phyloP scores from a whole-genome alignment of 805 yeast genomes.

The Myxozyma melibiosi region DNA sequence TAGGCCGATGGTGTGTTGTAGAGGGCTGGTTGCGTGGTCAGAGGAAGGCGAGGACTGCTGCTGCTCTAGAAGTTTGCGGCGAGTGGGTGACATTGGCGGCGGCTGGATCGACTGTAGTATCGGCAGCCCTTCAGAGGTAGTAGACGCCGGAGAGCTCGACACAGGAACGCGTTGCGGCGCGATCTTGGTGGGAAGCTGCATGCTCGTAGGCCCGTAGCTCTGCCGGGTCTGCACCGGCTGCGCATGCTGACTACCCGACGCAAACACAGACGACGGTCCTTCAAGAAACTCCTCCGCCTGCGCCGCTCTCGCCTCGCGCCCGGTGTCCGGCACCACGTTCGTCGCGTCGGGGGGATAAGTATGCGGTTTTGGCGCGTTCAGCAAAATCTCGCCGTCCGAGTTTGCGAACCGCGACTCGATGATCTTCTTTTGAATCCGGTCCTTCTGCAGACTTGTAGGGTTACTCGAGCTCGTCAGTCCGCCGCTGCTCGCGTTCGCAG shows the following conservation, averaged over 20 bases:
- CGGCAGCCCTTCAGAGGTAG: not conserved
- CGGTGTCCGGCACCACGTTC: not conserved
- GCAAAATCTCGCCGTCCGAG: conserved; percentile 17
- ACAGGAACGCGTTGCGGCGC: conserved; percentile 7
- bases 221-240: not conserved
- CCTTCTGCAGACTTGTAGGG: conserved; percentile 14
- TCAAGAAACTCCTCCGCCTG: conserved; percentile 26
- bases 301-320: conserved; percentile 10
- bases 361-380: conserved; percentile 29
- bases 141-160: not conserved
- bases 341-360: conserved; percentile 24
- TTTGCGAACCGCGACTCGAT: conserved; percentile 23
- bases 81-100: conserved; percentile 25
- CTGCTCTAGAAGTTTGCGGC: conserved; percentile 9
- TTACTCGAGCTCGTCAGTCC: conserved; percentile 18
- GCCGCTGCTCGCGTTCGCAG: not conserved
- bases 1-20: too few species aligned
- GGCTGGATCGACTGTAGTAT: conserved; percentile 10
- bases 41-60: too few species aligned
- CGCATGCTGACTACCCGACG: not conserved
- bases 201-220: conserved; percentile 23
- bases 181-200: conserved; percentile 23
- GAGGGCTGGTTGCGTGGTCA: too few species aligned
- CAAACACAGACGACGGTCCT: conserved; percentile 21
- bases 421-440: conserved; percentile 26